Conservation (phyloP, 2,329 filamentous ascomycete genomes). For the Penicillium sp. region DNA sequence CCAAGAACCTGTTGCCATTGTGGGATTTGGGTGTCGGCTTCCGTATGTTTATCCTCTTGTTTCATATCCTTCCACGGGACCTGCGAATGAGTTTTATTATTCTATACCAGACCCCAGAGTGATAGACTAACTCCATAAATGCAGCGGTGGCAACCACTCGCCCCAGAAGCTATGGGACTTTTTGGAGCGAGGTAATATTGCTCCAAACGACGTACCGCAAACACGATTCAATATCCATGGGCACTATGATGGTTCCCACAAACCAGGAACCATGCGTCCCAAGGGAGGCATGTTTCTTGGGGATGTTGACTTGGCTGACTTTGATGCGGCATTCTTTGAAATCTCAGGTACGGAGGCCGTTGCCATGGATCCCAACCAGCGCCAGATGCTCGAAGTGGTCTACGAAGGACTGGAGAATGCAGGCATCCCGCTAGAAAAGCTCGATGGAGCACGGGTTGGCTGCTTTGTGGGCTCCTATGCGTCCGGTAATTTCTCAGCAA, state of each 20-base stretch:
- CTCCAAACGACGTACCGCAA: neutral
- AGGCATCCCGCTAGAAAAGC: constrained; percentile 15
- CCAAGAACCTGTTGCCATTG: too few relatives aligned
- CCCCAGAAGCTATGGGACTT: neutral
- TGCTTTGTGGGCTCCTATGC: too few relatives aligned
- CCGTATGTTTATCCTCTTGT: too few relatives aligned
- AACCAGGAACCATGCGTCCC: neutral
- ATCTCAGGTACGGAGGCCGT: constrained; percentile 1
- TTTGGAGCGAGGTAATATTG: neutral
- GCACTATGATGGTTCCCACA: neutral
- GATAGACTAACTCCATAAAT: too few relatives aligned
- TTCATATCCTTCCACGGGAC: too few relatives aligned
- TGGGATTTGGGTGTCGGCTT: too few relatives aligned
- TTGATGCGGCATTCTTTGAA: constrained; percentile 27
- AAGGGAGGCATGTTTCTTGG: neutral
- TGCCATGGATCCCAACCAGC: constrained; percentile 10
- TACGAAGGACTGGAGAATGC: constrained; percentile 35
- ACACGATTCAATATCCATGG: neutral
- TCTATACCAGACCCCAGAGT: too few relatives aligned
- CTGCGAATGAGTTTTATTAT: too few relatives aligned
- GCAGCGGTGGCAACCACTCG: too few relatives aligned
- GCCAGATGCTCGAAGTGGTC: constrained; percentile 21
- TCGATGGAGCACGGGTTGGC: too few relatives aligned
- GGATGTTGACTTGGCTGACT: constrained; percentile 7
- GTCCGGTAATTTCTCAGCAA: too few relatives aligned